Base-by-base conservation (phyloP, 306 rosid species). In the Prunus mira region DNA sequence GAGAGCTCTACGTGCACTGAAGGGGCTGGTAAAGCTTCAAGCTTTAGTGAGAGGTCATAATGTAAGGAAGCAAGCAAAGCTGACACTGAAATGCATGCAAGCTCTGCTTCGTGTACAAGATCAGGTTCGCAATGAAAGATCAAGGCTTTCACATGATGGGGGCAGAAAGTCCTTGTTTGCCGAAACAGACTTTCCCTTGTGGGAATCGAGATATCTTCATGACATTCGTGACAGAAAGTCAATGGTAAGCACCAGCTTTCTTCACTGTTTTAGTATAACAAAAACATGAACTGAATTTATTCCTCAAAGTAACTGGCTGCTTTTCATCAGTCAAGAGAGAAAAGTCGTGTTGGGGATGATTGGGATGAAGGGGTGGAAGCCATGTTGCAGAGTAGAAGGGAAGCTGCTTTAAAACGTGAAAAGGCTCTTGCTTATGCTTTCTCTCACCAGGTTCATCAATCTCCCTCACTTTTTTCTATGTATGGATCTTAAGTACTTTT, bases 371-470 rank as follows among this genome's bases (percentile, higher is more conserved):
- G 49, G 43, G 65, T 47, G 24, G 84, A 81, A 34, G 72, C 76
- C 19, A 32, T 65, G 69, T 45, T 55, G 34, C 78, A 46, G 27
- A 73, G 54, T 43, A 49, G 72, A 78, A 82, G 73, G 71, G 76
- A 73, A 51, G 82, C 79, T 12, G 71, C 72, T 73, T 73, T 82
- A 4, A 82, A 82, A 58, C 85, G 82, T 47, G 85, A 82, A 78
- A 82, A 78, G 50, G 85, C 85, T 28, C 79, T 82, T 6, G 85
- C 85, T 77, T 73, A 78, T 73, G 85, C 82, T 17, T 73, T 82
- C 69, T 82, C 85, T 73, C 76, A 68, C 57, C 78, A 82, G 85
- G 85, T 82, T 25, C 54, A 43, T 65, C 14, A 15, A 45, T 0
- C 13, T 65, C 49, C 6, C 12, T 65, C 22, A 0, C 20, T 45